A percentile compares a stretch with the other conserved stretches of the same genome.
phyloP scores from a whole-genome alignment of 768 basidiomycete genomes.

The Mycena crocata region DNA sequence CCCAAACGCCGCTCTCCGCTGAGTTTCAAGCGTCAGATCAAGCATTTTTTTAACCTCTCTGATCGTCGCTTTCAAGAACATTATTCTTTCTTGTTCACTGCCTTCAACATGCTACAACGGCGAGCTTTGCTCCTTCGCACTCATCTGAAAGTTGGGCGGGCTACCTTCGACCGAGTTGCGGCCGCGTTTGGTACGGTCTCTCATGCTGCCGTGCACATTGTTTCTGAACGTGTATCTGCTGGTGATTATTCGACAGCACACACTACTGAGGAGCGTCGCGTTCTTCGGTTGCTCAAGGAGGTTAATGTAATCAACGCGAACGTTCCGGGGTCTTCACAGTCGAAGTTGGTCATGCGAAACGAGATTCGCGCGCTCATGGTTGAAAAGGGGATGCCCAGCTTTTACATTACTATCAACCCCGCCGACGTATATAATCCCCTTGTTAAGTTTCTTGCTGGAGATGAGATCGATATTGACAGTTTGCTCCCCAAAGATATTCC shows the following conservation, averaged over 20 bases:
- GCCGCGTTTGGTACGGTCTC: slow-evolving; percentile 24
- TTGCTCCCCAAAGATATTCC: slow-evolving; percentile 3
- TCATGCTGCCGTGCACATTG: slow-evolving; percentile 23
- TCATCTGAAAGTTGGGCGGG: slow-evolving; percentile 34
- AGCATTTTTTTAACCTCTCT: slow-evolving; percentile 33
- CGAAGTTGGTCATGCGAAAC: slow-evolving; percentile 33
- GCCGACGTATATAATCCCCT: slow-evolving; percentile 42
- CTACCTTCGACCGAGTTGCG: slow-evolving; percentile 31
- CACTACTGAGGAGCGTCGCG: slow-evolving; percentile 32
- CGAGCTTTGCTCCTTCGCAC: slow-evolving; percentile 34
- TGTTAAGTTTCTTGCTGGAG: slow-evolving; percentile 39
- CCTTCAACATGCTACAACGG: slow-evolving; percentile 44
- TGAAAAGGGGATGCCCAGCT: slow-evolving; percentile 35
- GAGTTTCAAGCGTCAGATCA: slow-evolving; percentile 28
- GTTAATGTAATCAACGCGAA: slow-evolving; percentile 8
- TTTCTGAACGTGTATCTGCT: slow-evolving; percentile 17
- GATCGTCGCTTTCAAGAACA: slow-evolving; percentile 41
- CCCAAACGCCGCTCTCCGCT: neutral
- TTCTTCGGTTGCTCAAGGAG: slow-evolving; percentile 23
- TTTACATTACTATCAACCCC: slow-evolving; percentile 47
- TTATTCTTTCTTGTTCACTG: slow-evolving; percentile 43
- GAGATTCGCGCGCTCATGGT: slow-evolving; percentile 15
- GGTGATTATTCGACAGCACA: slow-evolving; percentile 23
- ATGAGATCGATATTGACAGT: slow-evolving; percentile 35
- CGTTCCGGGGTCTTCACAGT: slow-evolving; percentile 32